Conservation (phyloP, 1,139 yeast species). For the Hemisphaericaspora xylanilytica region DNA sequence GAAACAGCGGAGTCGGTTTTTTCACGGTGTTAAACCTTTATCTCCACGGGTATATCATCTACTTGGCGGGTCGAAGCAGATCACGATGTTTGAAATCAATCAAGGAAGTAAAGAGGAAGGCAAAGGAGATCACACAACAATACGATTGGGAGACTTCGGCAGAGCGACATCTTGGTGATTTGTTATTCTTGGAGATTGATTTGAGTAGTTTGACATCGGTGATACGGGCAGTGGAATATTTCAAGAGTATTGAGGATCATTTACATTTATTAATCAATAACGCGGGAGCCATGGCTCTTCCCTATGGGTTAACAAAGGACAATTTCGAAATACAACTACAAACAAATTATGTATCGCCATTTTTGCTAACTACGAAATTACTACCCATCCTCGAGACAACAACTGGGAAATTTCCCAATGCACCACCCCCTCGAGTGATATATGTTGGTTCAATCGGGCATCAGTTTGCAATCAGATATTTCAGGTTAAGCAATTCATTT, state of each 20-base stretch:
- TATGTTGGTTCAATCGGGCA: constrained; percentile 74
- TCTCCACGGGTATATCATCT: constrained; percentile 73
- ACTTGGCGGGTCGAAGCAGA: constrained; percentile 67
- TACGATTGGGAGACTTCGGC: constrained; percentile 16
- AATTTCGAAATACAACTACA: constrained; percentile 80
- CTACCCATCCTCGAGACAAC: constrained; percentile 52
- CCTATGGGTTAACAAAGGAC: constrained; percentile 61
- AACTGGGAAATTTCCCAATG: constrained; percentile 21
- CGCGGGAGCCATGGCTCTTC: constrained; percentile 82
- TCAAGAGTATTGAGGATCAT: constrained; percentile 47
- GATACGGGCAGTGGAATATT: constrained; percentile 49
- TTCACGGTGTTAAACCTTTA: constrained; percentile 72
- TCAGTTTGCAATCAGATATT: constrained; percentile 49
- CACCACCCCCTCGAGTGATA: constrained; percentile 55
- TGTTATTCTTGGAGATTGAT: constrained; percentile 61
- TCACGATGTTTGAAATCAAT: constrained; percentile 57
- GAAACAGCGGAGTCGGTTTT: constrained; percentile 79
- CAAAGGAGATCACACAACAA: constrained; percentile 28
- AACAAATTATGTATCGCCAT: constrained; percentile 76
- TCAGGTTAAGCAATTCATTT: constrained; percentile 52
- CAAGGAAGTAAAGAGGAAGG: constrained; percentile 52
- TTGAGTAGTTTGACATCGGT: constrained; percentile 59
- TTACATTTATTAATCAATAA: constrained; percentile 70
- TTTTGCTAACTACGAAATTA: constrained; percentile 62
- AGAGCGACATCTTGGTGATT: constrained; percentile 49